phyloP scores from a whole-genome alignment of 768 basidiomycete species.

The Termitomyces sp. region DNA sequence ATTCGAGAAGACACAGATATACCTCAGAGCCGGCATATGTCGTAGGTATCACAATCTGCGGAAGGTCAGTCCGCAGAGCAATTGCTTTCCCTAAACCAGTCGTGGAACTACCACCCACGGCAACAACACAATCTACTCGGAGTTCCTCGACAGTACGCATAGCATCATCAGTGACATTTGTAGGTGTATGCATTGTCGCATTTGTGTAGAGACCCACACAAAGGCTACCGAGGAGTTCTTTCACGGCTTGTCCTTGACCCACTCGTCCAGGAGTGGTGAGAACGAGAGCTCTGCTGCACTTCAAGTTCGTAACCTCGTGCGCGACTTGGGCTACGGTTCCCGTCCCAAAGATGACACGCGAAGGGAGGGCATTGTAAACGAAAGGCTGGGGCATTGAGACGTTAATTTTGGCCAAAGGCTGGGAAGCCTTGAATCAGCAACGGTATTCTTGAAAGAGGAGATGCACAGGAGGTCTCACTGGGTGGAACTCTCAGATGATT shows the following conservation, averaged over 20 bases:
- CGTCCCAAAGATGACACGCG: slow-evolving; percentile 34
- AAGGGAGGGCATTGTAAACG: slow-evolving; percentile 32
- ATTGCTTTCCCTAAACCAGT: slow-evolving; percentile 38
- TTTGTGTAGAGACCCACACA: slow-evolving; percentile 32
- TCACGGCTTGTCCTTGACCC: slow-evolving; percentile 21
- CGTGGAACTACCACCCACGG: slow-evolving; percentile 35
- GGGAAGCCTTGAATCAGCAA: background rate
- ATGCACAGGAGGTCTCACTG: background rate
- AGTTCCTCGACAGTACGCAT: slow-evolving; percentile 19
- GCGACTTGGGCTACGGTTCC: slow-evolving; percentile 29
- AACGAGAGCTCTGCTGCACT: slow-evolving; percentile 29
- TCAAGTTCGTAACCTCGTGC: slow-evolving; percentile 25
- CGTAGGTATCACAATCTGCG: slow-evolving; percentile 37
- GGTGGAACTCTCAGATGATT: background rate
- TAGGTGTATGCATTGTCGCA: slow-evolving; percentile 40
- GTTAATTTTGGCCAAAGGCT: background rate
- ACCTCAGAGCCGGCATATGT: slow-evolving; percentile 39
- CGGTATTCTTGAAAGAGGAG: background rate
- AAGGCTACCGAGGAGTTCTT: slow-evolving; percentile 14
- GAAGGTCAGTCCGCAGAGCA: slow-evolving; percentile 33
- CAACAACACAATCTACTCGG: slow-evolving; percentile 31
- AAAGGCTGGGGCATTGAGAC: slow-evolving; percentile 28
- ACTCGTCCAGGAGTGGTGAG: slow-evolving; percentile 31
- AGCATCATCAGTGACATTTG: slow-evolving; percentile 32
- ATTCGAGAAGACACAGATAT: background rate